Percentiles rank a stretch among this genome's conserved stretches.
These are phyloP conservation scores for Rhizoclosmatium globosum DNA, from an alignment of 192 early-diverging fungal genomes.

Conservation along the genomic window DNA sequence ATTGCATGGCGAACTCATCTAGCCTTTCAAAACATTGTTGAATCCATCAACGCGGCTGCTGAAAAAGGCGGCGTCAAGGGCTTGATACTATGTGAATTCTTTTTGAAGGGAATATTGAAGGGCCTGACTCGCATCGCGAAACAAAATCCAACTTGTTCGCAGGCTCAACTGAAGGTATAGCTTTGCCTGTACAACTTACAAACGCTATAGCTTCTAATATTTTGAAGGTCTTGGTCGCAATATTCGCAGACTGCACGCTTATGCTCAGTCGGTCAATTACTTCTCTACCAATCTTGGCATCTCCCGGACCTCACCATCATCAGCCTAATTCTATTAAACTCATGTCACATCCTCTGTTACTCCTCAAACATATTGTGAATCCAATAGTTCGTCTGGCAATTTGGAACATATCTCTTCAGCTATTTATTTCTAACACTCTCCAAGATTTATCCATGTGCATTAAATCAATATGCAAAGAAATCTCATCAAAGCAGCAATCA, in stretches of 20 bases:
- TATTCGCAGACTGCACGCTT: background rate
- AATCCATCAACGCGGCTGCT: background rate
- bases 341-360: conserved; percentile 25
- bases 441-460: background rate
- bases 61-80: conserved; percentile 16
- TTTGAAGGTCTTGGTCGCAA: conserved; percentile 20
- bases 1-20: conserved; percentile 23
- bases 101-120: conserved; percentile 16
- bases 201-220: background rate
- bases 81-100: background rate
- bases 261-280: conserved; percentile 4
- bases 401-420: conserved; percentile 6
- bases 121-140: conserved; percentile 1
- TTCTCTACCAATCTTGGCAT: conserved; percentile 12
- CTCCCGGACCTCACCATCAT: background rate
- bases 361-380: conserved; percentile 30
- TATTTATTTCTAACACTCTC: background rate
- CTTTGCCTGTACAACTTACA: background rate
- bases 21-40: background rate
- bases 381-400: conserved; percentile 6
- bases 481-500: background rate
- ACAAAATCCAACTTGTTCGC: background rate
- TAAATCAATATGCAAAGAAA: background rate
- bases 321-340: background rate
- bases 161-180: conserved; percentile 10